Evolutionary conservation across 306 rosid genomes (phyloP), one percentile per base, ranked within the genome.

Genomic region (Cicer yamashitae): DNA sequence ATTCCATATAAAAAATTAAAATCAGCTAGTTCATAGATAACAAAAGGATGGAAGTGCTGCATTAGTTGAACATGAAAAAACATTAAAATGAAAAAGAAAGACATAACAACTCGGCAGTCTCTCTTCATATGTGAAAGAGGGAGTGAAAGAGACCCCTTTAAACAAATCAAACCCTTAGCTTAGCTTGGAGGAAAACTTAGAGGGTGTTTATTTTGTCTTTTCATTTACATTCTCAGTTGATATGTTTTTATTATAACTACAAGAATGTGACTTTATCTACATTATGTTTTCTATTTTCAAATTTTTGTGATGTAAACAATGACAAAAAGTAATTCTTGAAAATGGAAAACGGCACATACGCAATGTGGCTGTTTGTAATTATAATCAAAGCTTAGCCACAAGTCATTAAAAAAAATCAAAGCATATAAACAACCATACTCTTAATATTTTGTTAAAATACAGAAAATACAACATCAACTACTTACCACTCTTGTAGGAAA

Each of bases 401-500:
- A 30, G 37, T 4, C 37, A 30, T 30, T 30, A 30, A 30, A 30
- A 22, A 30, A 30, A 69, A 62, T 8, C 20, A 61, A 68, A 60
- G 48, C 43, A 75, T 37, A 20, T 39, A 68, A 81, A 30, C 37
- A 58, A 77, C 18, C 61, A 68, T 37, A 18, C 17, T 6, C 10
- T 52, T 50, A 60, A 48, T 50, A 51, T 15, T 68, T 68, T 48
- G 46, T 25, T 41, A 75, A 59, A 67, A 41, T 7, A 70, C 44
- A 69, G 61, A 3, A 51, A 51, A 43, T 50, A 14, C 67, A 40
- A 12, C 15, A 51, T 45, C 69, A 6, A 63, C 68, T 51, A 82
- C 93, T 85, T 25, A 94, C 99, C 93, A 86, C 85, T 94, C 91
- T 56, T 87, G 88, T 77, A 91, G 89, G 83, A 52, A 91, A 76